These are phyloP conservation scores for Pseudonitzschia multiseries DNA, from an alignment of 108 stramenopile species.

Conservation along the genomic window DNA sequence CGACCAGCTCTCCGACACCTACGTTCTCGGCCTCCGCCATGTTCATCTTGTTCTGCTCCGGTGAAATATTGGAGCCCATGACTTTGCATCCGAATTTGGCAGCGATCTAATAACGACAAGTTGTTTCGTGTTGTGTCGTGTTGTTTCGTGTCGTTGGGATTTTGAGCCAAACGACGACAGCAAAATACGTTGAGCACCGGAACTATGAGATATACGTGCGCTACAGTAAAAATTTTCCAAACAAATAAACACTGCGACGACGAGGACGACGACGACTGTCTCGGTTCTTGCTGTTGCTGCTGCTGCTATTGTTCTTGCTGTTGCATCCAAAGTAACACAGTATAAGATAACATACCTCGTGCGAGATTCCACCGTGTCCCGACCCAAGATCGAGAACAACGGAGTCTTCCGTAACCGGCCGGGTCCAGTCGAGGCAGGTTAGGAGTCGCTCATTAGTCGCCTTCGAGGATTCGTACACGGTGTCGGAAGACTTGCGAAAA, in stretches of 20 bases:
- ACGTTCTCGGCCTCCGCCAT: slow-evolving; percentile 33
- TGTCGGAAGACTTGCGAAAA: slow-evolving; percentile 32
- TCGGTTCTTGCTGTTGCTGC: too few relatives aligned
- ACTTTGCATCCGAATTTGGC: slow-evolving; percentile 41
- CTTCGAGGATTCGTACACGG: slow-evolving; percentile 38
- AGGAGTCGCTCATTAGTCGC: slow-evolving; percentile 37
- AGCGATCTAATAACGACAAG: slow-evolving; percentile 13
- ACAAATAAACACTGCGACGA: not conserved
- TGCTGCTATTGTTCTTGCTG: too few relatives aligned
- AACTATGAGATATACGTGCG: too few relatives aligned
- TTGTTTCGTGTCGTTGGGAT: too few relatives aligned
- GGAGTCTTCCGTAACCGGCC: slow-evolving; percentile 37
- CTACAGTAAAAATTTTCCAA: too few relatives aligned
- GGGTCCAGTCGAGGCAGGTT: slow-evolving; percentile 36
- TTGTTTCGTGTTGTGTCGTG: too few relatives aligned
- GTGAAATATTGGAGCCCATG: slow-evolving; percentile 49
- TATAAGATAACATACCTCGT: slow-evolving; percentile 11
- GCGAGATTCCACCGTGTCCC: slow-evolving; percentile 48
- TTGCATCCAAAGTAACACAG: too few relatives aligned
- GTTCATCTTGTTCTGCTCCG: slow-evolving; percentile 52
- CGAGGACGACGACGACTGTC: too few relatives aligned
- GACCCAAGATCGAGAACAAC: slow-evolving; percentile 44
- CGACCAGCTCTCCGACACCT: slow-evolving; percentile 34
- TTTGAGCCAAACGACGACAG: not conserved
- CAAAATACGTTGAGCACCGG: not conserved